Evolutionary conservation across 139 green algal genomes (phyloP).

Genomic region (Coelastrella sp.): DNA sequence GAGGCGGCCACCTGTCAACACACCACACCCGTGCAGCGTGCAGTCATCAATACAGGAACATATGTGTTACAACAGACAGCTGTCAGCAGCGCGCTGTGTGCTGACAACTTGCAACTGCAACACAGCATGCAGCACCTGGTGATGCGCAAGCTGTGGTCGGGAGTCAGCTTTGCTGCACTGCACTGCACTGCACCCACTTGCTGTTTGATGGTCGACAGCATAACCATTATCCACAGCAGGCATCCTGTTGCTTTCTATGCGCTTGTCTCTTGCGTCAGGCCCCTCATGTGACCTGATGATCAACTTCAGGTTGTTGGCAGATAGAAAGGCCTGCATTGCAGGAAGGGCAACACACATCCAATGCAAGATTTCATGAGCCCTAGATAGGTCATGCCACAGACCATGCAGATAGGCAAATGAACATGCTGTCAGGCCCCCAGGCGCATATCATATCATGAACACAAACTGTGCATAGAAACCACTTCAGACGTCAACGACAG

Average conservation of each 20-base stretch:
- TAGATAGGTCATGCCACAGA: too few relatives aligned
- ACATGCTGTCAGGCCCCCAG: too few relatives aligned
- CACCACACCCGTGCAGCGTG: neutral
- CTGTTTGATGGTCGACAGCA: slow-evolving; percentile 86
- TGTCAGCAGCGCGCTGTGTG: neutral
- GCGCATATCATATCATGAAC: too few relatives aligned
- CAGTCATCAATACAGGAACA: too few relatives aligned
- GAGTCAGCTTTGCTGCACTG: too few relatives aligned
- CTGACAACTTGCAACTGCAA: neutral
- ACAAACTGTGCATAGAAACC: too few relatives aligned
- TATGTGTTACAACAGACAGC: neutral
- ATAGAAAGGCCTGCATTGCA: slow-evolving; percentile 82
- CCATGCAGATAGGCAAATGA: too few relatives aligned
- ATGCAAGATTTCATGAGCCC: too few relatives aligned
- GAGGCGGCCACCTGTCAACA: slow-evolving; percentile 72
- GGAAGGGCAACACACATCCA: too few relatives aligned
- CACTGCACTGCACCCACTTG: slow-evolving; percentile 41
- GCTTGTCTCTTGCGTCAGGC: slow-evolving; percentile 85
- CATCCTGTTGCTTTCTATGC: slow-evolving; percentile 21
- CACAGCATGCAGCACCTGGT: too few relatives aligned
- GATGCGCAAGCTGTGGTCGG: too few relatives aligned
- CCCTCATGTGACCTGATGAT: slow-evolving; percentile 97
- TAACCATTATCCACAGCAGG: slow-evolving; percentile 71
- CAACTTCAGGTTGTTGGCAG: slow-evolving; percentile 91
- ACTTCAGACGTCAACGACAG: too few relatives aligned